A percentile compares a stretch with the other conserved stretches of the same genome.
Conservation (phyloP, 805 yeast species). For the Wickerhamiella qilinensis region DNA sequence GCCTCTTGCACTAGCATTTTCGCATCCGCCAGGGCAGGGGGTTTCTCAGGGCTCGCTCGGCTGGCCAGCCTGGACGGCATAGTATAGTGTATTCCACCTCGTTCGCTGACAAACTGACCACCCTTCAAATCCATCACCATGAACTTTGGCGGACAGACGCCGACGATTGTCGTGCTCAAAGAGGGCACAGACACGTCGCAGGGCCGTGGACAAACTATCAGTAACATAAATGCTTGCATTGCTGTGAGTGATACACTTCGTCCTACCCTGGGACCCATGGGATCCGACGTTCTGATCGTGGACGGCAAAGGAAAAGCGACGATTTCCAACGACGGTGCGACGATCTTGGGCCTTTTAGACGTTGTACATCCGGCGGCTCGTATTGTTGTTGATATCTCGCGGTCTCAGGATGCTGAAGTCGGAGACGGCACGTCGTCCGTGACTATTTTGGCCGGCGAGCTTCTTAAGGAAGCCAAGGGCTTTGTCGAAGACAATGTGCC, state of each 20-base stretch:
- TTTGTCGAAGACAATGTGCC: slow-evolving; percentile 95
- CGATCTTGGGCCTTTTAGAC: slow-evolving; percentile 77
- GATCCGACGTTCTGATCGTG: slow-evolving; percentile 87
- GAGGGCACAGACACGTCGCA: slow-evolving; percentile 97
- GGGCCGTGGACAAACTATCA: slow-evolving; percentile 89
- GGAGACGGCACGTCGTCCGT: slow-evolving; percentile 99
- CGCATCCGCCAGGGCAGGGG: too few species aligned
- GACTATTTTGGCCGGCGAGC: slow-evolving; percentile 77
- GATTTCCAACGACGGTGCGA: slow-evolving; percentile 96
- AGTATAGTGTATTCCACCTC: too few species aligned
- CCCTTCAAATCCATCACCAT: too few species aligned
- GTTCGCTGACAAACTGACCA: neutral
- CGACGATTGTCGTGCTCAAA: slow-evolving; percentile 93
- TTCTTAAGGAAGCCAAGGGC: slow-evolving; percentile 72
- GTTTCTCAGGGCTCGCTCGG: too few species aligned
- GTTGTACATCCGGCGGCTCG: slow-evolving; percentile 98
- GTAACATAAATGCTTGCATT: slow-evolving; percentile 90
- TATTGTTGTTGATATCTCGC: slow-evolving; percentile 82
- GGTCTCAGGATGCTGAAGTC: slow-evolving; percentile 95
- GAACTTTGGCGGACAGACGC: slow-evolving; percentile 88
- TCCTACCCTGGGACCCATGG: slow-evolving; percentile 94
- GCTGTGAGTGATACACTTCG: slow-evolving; percentile 93
- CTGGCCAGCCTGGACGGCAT: too few species aligned
- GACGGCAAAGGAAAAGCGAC: slow-evolving; percentile 74
- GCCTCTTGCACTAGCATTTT: too few species aligned